Percentiles rank a stretch among this genome's conserved stretches.
Evolutionary conservation across 345 rosid genomes (phyloP).

Genomic region (Rhodamnia argentea): DNA sequence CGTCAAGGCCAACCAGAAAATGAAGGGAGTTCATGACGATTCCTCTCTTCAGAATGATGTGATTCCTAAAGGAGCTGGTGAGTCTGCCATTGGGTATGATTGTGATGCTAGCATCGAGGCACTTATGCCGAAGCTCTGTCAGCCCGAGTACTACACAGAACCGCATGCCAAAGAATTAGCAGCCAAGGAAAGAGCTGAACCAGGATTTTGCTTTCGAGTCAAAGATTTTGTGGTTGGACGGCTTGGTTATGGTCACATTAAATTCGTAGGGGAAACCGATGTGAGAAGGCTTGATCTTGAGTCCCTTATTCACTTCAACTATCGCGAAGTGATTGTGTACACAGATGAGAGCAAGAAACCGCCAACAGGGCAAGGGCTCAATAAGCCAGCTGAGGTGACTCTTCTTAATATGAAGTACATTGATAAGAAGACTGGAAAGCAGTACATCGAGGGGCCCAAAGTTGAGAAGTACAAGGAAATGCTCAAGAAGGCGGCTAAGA

Average conservation of each 20-base stretch:
- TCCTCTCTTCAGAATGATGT: conserved; percentile 25
- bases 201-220: conserved; percentile 63
- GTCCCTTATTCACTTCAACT: conserved; percentile 60
- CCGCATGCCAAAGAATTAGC: conserved; percentile 82
- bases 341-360: conserved; percentile 83
- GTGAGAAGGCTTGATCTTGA: conserved; percentile 75
- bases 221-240: conserved; percentile 83
- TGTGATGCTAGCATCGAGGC: conserved; percentile 74
- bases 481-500: conserved; percentile 70
- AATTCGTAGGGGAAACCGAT: conserved; percentile 78
- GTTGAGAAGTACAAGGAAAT: conserved; percentile 66
- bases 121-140: conserved; percentile 76
- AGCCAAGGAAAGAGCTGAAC: conserved; percentile 74
- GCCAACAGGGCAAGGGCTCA: conserved; percentile 80
- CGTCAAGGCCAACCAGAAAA: conserved; percentile 29
- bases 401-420: conserved; percentile 86
- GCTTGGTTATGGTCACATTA: conserved; percentile 75
- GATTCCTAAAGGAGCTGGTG: conserved; percentile 55
- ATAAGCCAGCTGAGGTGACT: conserved; percentile 87
- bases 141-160: conserved; percentile 73
- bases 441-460: conserved; percentile 50
- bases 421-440: conserved; percentile 66
- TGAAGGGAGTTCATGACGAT: conserved; percentile 36
- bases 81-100: conserved; percentile 59
- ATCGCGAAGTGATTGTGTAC: conserved; percentile 88